Evolutionary conservation across 2,329 filamentous ascomycete species (phyloP).

Genomic region (Rasamsonia emersonii): DNA sequence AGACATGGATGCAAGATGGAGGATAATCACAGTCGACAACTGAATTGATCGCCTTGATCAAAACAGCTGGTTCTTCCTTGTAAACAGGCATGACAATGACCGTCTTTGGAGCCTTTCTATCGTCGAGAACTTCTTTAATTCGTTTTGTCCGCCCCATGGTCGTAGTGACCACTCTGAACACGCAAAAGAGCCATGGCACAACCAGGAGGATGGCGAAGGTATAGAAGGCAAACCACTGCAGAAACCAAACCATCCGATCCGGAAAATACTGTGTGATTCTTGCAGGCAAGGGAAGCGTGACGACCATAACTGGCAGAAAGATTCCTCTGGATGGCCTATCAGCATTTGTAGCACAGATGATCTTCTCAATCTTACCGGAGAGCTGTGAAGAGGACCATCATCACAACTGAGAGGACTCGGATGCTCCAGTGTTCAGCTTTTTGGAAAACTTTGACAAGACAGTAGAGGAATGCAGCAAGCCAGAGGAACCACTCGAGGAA

Average conservation of each 20-base stretch:
- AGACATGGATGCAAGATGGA: constrained; percentile 83
- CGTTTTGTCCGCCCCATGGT: constrained; percentile 72
- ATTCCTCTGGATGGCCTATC: constrained; percentile 50
- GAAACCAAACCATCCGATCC: constrained; percentile 52
- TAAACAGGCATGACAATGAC: constrained; percentile 97
- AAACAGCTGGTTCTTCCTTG: constrained; percentile 75
- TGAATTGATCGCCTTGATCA: constrained; percentile 81
- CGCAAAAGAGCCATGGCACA: constrained; percentile 84
- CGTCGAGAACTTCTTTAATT: constrained; percentile 77
- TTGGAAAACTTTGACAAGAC: constrained; percentile 73
- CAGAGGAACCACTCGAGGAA: constrained; percentile 90
- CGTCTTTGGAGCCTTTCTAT: constrained; percentile 80
- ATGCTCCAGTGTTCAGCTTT: constrained; percentile 89
- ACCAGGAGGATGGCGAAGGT: constrained; percentile 77
- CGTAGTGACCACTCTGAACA: constrained; percentile 84
- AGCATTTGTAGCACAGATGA: too few species aligned
- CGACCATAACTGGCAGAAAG: constrained; percentile 89
- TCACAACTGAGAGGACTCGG: constrained; percentile 63
- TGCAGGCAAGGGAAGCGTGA: constrained; percentile 74
- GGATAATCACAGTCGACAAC: constrained; percentile 93
- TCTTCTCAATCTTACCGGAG: constrained; percentile 57
- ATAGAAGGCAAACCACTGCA: constrained; percentile 97
- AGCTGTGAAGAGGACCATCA: constrained; percentile 64
- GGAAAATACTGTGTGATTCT: constrained; percentile 69
- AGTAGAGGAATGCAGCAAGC: constrained; percentile 90